Evolutionary conservation across 2,329 filamentous ascomycete species (phyloP), one percentile per base, ranked within the genome.

Genomic region (Cordyceps javanica): DNA sequence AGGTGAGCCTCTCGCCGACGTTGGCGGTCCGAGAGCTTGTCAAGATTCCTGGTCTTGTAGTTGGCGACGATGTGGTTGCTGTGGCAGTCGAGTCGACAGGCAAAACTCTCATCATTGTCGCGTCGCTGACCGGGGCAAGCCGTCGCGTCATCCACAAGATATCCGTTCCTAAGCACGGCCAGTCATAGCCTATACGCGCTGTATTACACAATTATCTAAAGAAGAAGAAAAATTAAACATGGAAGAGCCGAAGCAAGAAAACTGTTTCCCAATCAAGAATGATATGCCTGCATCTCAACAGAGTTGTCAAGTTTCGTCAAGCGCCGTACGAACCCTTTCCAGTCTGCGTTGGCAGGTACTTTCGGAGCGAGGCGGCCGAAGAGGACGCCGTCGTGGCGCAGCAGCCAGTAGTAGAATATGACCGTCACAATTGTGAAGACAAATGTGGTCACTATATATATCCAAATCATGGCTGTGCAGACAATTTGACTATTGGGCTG

Each of bases 401-500:
- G 49, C 10, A 66, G 62, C 62, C 64, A 66, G 54, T 67, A 68
- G 49, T 68, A 69, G 16, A 66, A 67, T 4, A 65, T 49, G 41
- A 72, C 69, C 1, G 71, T 73, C 7, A 64, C 57, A 1, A 60
- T 62, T 0, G 71, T 73, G 7, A 74, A 60, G 2, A 65, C 41
- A 5, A 64, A 60, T 0, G 73, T 64, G 26, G 63, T 63, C 3
- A 70, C 59, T 8, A 73, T 42, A 38, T 69, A 75, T 56, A 75
- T 75, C 72, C 72, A 75, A 23, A 74, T 65, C 63, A 69, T 70
- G 9, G 67, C 62, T 3, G 69, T 70, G 5, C 65, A 64, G n/a
- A 70, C 60, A 11, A 73, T 66, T 5, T 63, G 55, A 13, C 61
- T 61, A 6, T 62, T 68, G 1, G 66, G 54, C 11, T 64, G 28